A percentile compares a stretch with the other conserved stretches of the same genome.
Evolutionary conservation across 495 filamentous ascomycete genomes (phyloP).

Genomic region (Xylaria telfairii): DNA sequence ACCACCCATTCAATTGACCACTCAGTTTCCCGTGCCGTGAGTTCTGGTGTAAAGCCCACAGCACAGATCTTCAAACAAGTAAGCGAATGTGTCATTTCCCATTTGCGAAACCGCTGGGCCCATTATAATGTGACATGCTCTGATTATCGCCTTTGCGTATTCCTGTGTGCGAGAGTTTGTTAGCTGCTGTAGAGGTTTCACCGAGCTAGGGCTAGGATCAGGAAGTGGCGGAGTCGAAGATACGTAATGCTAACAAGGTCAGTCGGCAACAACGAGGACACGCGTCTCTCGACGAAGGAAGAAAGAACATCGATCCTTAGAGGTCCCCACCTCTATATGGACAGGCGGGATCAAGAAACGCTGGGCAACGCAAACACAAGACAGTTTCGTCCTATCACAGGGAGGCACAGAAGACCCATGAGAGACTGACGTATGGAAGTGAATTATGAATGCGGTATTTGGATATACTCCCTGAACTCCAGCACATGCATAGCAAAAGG

Average conservation of each 20-base stretch:
- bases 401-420: background rate
- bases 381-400: background rate
- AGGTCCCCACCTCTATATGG: background rate
- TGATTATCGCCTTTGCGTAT: background rate
- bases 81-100: background rate
- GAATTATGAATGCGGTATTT: conserved; percentile 1
- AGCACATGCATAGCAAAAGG: conserved; percentile 18
- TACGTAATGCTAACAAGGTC: background rate
- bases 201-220: background rate
- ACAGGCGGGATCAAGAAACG: background rate
- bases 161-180: background rate
- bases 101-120: background rate
- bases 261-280: background rate
- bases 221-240: background rate
- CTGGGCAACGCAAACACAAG: background rate
- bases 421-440: background rate
- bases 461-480: conserved; percentile 13
- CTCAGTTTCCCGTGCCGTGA: background rate
- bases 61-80: too few relatives aligned
- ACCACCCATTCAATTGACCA: background rate
- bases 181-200: background rate
- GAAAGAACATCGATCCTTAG: background rate
- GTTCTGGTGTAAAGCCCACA: background rate
- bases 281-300: background rate
- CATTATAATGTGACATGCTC: background rate